Evolutionary conservation across 2,329 filamentous ascomycete genomes (phyloP).

Genomic region (Apiospora arundinis): DNA sequence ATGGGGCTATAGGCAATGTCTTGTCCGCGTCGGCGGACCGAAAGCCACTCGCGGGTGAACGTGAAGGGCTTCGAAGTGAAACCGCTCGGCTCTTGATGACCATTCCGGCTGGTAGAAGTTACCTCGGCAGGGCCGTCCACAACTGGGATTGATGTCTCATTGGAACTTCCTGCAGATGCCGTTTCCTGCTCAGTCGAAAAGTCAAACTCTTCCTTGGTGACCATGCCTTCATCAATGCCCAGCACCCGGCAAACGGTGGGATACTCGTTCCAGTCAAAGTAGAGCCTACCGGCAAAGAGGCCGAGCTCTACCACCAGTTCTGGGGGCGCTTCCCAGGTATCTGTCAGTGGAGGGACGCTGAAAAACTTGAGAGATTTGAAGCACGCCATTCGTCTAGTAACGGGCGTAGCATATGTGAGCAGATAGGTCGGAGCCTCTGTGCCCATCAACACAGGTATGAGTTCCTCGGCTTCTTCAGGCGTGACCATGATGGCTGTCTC

Average conservation of each 20-base stretch:
- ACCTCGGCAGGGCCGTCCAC: not conserved
- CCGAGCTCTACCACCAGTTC: constrained; percentile 67
- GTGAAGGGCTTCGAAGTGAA: constrained; percentile 45
- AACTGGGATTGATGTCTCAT: constrained; percentile 12
- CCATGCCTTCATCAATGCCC: constrained; percentile 33
- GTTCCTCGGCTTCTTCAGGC: constrained; percentile 65
- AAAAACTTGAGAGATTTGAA: constrained; percentile 63
- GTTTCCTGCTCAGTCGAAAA: constrained; percentile 25
- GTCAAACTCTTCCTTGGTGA: constrained; percentile 26
- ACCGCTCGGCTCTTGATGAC: not conserved
- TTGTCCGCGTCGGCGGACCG: constrained; percentile 59
- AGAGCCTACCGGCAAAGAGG: constrained; percentile 65
- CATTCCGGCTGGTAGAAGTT: not conserved
- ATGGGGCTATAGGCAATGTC: constrained; percentile 66
- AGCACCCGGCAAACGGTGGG: constrained; percentile 40
- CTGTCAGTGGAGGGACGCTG: constrained; percentile 53
- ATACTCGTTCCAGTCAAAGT: constrained; percentile 60
- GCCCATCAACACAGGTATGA: constrained; percentile 53
- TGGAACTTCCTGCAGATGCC: constrained; percentile 17
- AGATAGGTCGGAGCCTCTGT: constrained; percentile 46
- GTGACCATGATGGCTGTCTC: constrained; percentile 62
- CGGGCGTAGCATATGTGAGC: constrained; percentile 63
- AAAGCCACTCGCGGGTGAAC: constrained; percentile 63
- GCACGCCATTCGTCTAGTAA: constrained; percentile 64
- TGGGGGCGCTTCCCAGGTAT: constrained; percentile 47